Conservation (phyloP, 176 grass and related monocot genomes). For the Carex kokanica region DNA sequence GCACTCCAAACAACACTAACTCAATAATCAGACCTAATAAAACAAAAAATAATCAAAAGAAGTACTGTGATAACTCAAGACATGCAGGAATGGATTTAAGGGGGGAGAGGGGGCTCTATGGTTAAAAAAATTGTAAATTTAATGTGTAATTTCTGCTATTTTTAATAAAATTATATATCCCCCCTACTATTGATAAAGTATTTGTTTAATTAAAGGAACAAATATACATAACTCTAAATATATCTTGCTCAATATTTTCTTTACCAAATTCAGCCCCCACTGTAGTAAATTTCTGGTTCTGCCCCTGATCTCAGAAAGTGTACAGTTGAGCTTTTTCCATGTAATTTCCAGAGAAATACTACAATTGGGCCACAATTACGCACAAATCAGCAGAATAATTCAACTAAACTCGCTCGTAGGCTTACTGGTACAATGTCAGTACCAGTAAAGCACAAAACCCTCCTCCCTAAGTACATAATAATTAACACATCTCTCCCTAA, state of each 20-base stretch:
- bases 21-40: conserved; percentile 2
- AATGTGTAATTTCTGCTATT: neutral
- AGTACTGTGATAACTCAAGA: neutral
- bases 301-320: neutral
- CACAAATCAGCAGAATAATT: neutral
- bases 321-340: neutral
- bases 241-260: no score
- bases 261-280: no score
- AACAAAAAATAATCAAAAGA: neutral
- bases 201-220: no score
- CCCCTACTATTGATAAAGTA: no score
- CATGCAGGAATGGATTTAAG: no score
- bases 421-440: neutral
- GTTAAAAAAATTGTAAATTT: neutral
- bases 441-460: neutral
- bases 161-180: no score
- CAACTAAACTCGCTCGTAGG: neutral
- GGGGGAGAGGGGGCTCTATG: no score
- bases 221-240: no score
- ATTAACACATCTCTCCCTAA: neutral
- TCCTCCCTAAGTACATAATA: neutral
- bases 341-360: neutral
- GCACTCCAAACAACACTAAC: neutral
- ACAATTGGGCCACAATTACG: neutral
- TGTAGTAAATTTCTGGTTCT: neutral